Evolutionary conservation across 192 early-diverging fungal genomes (phyloP).

Genomic region (Backusella tuberculispora): DNA sequence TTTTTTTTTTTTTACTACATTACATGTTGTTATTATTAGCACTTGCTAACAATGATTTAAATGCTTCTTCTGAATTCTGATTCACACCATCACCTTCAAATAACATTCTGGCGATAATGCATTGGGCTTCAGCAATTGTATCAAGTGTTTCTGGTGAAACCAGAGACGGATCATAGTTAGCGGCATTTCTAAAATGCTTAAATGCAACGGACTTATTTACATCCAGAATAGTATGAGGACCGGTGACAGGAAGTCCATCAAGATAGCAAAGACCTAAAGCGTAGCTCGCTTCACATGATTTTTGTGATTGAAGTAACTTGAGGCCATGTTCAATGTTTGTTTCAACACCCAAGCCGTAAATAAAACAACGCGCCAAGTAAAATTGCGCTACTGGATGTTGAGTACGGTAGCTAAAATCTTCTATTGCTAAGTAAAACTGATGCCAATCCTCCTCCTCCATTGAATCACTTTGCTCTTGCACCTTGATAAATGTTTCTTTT

Average conservation of each 20-base stretch:
- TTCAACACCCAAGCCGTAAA: conserved; percentile 30
- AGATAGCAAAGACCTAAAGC: conserved; percentile 35
- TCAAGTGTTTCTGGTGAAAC: neutral
- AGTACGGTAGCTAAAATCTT: conserved; percentile 8
- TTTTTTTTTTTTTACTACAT: neutral
- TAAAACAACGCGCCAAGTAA: conserved; percentile 32
- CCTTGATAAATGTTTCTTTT: conserved; percentile 21
- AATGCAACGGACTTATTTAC: conserved; percentile 23
- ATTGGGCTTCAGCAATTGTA: conserved; percentile 34
- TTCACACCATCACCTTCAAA: conserved; percentile 33
- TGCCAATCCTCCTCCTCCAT: conserved; percentile 20
- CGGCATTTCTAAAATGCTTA: conserved; percentile 19
- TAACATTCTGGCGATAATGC: conserved; percentile 24
- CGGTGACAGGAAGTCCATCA: conserved; percentile 21
- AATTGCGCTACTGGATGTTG: conserved; percentile 18
- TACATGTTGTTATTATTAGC: conserved; percentile 34
- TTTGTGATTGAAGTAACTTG: conserved; percentile 14
- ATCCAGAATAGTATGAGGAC: neutral
- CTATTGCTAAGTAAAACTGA: conserved; percentile 26
- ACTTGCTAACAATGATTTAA: conserved; percentile 26
- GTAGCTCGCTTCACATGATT: conserved; percentile 23
- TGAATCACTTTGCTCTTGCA: conserved; percentile 18
- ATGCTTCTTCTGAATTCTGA: conserved; percentile 24
- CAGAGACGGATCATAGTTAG: neutral
- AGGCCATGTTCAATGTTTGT: conserved; percentile 23